Conservation (phyloP, 208 protist genomes). For the Crithidia mellificae region DNA sequence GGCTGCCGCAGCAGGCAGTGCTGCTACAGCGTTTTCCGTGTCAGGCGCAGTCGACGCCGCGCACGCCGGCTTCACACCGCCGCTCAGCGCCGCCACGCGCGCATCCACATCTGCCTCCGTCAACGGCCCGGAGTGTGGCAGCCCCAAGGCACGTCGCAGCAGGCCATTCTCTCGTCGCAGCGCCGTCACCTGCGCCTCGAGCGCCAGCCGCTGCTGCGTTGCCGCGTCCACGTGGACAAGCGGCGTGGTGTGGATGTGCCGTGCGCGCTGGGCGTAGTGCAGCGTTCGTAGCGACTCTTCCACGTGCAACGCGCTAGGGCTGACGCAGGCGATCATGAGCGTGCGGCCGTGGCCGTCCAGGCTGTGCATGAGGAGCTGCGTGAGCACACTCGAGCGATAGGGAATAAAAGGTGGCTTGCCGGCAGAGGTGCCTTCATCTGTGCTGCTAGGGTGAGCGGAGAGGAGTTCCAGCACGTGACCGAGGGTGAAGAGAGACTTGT, state of each 20-base stretch:
- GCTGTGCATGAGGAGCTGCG: constrained; percentile 87
- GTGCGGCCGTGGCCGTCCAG: constrained; percentile 74
- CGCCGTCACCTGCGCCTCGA: constrained; percentile 40
- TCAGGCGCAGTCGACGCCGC: too few relatives aligned
- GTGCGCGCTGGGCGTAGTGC: constrained; percentile 75
- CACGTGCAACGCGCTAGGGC: constrained; percentile 63
- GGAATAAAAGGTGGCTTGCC: constrained; percentile 56
- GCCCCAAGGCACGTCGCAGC: constrained; percentile 39
- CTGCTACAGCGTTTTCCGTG: too few relatives aligned
- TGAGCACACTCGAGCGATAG: constrained; percentile 87
- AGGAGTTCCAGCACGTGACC: constrained; percentile 87
- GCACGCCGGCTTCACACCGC: too few relatives aligned
- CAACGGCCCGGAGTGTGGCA: constrained; percentile 12
- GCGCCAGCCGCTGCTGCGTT: constrained; percentile 53
- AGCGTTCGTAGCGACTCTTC: constrained; percentile 85
- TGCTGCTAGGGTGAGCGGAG: constrained; percentile 26
- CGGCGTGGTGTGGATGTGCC: constrained; percentile 54
- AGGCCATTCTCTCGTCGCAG: constrained; percentile 58
- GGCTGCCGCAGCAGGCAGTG: too few relatives aligned
- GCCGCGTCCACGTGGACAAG: constrained; percentile 66
- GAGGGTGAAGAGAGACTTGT: constrained; percentile 89
- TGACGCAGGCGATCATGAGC: constrained; percentile 83
- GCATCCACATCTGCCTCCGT: constrained; percentile 16
- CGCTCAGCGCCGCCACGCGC: constrained; percentile 15
- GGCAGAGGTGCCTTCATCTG: not conserved